Base-by-base conservation (phyloP, 2,329 filamentous ascomycete species). In the Xylariaceae sp. region DNA sequence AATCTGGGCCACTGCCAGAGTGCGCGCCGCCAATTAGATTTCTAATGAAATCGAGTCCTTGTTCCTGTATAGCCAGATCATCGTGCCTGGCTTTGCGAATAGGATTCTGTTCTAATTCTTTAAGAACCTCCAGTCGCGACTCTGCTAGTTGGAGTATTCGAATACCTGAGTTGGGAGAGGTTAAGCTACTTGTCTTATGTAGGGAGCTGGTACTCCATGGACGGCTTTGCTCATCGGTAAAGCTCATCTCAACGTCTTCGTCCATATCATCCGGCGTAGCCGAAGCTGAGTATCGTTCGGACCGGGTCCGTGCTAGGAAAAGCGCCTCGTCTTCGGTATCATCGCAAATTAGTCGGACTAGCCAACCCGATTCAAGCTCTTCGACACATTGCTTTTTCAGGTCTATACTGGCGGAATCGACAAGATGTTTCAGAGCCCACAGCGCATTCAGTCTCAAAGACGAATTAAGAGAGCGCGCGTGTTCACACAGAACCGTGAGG, bases 401-500 rank as follows among this genome's bases (percentile, higher is more conserved):
- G 12, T 86, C 80, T 42, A 86, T 84, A 16, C 80, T 80, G 5
- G 88, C 83, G 19, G 84, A 85, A 58, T 88, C 80, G 2, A 95
- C 86, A 47, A 96, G 80, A 71, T 97, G 90, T 68, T 97, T 97
- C 54, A 99, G 74, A 5, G 91, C 90, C 92, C 94, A 99, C 1
- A 99, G 73, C 19, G 92, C 91, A 63, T 94, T 91, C 22, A 95
- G 78, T 21, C 90, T 84, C 49, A 97, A 76, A 44, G 85, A 83
- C n/a, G 87, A 81, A 65, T 92, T 88, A 44, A 81, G 79, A 0
- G 89, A 94, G 68, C 88, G 88, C 1, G 92, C 90, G 67, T 96
- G 89, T 61, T 88, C 83, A 65, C 91, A 95, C 1, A 97, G 76
- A 0, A 87, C 81, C 57, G 83, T 84, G 61, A 96, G 78, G 1